phyloP scores from a whole-genome alignment of 148 eudicot species.

The Rhododendron simsii region DNA sequence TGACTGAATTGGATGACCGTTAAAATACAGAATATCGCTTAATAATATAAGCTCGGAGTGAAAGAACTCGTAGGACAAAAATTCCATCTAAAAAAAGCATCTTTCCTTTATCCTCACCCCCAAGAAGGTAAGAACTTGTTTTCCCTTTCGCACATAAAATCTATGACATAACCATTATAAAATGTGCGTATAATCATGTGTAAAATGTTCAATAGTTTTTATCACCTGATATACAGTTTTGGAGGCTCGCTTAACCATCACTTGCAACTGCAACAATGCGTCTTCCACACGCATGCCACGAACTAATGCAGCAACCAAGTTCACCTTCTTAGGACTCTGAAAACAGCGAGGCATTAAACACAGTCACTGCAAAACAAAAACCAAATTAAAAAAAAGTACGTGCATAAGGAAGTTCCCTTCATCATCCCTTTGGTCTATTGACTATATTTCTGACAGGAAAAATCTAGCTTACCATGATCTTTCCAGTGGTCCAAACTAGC shows the following conservation, averaged over 20 bases:
- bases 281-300: conserved; percentile 99
- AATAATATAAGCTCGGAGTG: no score
- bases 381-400: no score
- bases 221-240: conserved; percentile 87
- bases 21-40: neutral
- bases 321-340: conserved; percentile 95
- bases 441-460: no score
- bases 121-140: neutral
- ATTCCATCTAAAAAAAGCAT: no score
- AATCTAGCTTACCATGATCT: no score
- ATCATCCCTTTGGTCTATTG: no score
- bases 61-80: no score
- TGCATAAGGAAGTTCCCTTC: no score
- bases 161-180: neutral
- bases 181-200: neutral
- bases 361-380: neutral
- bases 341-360: conserved; percentile 15
- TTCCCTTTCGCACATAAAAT: neutral
- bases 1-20: neutral
- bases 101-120: neutral
- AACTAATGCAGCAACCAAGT: conserved; percentile 87
- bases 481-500: no score
- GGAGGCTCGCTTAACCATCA: conserved; percentile 83
- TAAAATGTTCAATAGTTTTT: neutral
- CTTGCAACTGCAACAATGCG: conserved; percentile 92